Conservation (phyloP, 2,329 filamentous ascomycete species). For the Fusarium falciforme region DNA sequence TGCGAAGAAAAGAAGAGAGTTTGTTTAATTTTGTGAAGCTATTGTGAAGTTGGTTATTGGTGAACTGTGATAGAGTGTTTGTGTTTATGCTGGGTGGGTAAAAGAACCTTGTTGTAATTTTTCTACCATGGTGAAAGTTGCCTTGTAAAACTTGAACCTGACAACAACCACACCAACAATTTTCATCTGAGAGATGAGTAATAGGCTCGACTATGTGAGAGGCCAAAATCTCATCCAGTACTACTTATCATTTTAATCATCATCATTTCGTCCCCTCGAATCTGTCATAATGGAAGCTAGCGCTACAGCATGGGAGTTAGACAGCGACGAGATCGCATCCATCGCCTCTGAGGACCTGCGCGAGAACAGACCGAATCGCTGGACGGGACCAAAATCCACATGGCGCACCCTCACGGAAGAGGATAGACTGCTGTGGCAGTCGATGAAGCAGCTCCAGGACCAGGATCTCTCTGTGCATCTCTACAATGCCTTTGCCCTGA, state of each 20-base stretch:
- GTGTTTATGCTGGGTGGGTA: constrained; percentile 18
- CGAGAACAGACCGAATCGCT: constrained; percentile 74
- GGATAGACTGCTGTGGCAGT: constrained; percentile 71
- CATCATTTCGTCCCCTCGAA: neutral
- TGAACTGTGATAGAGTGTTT: neutral
- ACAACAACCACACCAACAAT: constrained; percentile 9
- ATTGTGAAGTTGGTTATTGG: neutral
- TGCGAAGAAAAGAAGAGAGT: constrained; percentile 33
- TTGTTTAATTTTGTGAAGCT: constrained; percentile 3
- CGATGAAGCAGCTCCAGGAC: constrained; percentile 72
- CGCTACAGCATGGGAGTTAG: constrained; percentile 53
- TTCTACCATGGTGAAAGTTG: neutral
- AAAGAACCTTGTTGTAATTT: constrained; percentile 3
- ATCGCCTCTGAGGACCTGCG: constrained; percentile 60
- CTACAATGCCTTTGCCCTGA: constrained; percentile 81
- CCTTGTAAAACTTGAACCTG: constrained; percentile 32
- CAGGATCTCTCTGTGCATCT: constrained; percentile 80
- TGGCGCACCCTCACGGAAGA: constrained; percentile 73
- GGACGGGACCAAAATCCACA: constrained; percentile 72
- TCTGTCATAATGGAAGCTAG: constrained; percentile 35
- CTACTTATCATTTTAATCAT: neutral
- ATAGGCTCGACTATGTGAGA: neutral
- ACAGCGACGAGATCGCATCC: constrained; percentile 60
- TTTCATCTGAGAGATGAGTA: neutral
- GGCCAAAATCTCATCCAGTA: too few species aligned